These are phyloP conservation scores for Gaultheria prostrata DNA, from an alignment of 148 eudicot species.

Conservation along the genomic window DNA sequence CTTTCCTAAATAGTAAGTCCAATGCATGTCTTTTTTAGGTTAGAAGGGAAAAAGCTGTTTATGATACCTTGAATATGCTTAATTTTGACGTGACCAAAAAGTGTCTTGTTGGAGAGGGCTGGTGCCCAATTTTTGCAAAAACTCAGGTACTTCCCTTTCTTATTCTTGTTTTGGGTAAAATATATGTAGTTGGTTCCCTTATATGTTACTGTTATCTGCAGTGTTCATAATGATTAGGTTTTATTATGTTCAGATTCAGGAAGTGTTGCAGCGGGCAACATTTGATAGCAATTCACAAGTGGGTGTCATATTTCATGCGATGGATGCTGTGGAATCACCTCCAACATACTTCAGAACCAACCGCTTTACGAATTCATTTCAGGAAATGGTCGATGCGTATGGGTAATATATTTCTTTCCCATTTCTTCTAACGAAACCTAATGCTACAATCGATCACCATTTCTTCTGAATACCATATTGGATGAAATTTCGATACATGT, in stretches of 20 bases:
- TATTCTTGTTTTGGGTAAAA: neutral
- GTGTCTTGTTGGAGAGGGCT: slow-evolving; percentile 99
- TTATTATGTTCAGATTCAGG: slow-evolving; percentile 64
- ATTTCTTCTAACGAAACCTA: neutral
- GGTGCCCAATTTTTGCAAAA: slow-evolving; percentile 96
- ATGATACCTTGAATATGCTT: slow-evolving; percentile 94
- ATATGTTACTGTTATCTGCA: neutral
- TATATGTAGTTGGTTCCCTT: slow-evolving; percentile 3
- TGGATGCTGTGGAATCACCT: slow-evolving; percentile 86
- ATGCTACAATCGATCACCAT: neutral
- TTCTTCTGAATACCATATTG: neutral
- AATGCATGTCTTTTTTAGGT: slow-evolving; percentile 49
- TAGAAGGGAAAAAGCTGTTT: slow-evolving; percentile 96
- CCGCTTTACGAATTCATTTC: slow-evolving; percentile 81
- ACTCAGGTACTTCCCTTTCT: slow-evolving; percentile 47
- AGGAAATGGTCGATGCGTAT: slow-evolving; percentile 99
- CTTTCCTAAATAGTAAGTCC: neutral
- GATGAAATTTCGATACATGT: neutral
- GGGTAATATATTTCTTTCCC: slow-evolving; percentile 44
- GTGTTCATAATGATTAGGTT: slow-evolving; percentile 10
- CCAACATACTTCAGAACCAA: slow-evolving; percentile 97
- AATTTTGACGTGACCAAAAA: slow-evolving; percentile 98
- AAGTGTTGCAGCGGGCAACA: slow-evolving; percentile 89
- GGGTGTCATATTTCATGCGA: slow-evolving; percentile 87
- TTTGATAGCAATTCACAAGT: slow-evolving; percentile 94